Evolutionary conservation across 2,329 filamentous ascomycete species (phyloP).

Genomic region (Amauroascus niger): DNA sequence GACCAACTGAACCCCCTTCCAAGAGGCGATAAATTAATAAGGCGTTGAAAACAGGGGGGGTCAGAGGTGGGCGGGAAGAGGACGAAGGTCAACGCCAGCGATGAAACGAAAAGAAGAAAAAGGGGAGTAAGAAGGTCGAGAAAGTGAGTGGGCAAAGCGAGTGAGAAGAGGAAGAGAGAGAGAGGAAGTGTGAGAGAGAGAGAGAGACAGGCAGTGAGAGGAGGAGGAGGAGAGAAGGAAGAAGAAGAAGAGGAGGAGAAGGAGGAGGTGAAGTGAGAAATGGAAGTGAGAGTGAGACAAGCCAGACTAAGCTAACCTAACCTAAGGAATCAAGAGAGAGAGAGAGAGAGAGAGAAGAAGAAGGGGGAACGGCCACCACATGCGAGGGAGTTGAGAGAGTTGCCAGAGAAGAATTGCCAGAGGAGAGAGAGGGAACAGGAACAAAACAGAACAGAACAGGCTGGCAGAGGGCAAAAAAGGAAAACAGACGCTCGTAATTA

Average conservation of each 20-base stretch:
- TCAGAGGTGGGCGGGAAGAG: not conserved
- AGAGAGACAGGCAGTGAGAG: not conserved
- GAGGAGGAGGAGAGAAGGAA: not conserved
- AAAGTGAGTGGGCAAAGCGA: not conserved
- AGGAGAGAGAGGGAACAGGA: too few species aligned
- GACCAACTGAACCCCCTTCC: not conserved
- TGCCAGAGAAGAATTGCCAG: too few species aligned
- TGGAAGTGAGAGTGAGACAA: not conserved
- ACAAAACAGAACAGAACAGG: too few species aligned
- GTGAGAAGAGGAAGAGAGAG: not conserved
- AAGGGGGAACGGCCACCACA: too few species aligned
- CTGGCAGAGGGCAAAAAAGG: not conserved
- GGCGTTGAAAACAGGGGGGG: not conserved
- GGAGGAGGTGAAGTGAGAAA: not conserved
- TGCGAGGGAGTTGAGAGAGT: too few species aligned
- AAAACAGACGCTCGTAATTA: not conserved
- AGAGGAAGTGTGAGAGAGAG: not conserved
- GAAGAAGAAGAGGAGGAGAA: not conserved
- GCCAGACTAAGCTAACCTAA: too few species aligned
- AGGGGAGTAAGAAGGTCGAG: not conserved
- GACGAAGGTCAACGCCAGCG: conserved; percentile 4
- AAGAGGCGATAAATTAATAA: not conserved
- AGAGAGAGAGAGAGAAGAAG: not conserved
- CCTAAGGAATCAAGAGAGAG: not conserved
- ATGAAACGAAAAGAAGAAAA: conserved; percentile 4